Conservation (phyloP, 2,329 filamentous ascomycete genomes). For the Aspergillus japonicus region DNA sequence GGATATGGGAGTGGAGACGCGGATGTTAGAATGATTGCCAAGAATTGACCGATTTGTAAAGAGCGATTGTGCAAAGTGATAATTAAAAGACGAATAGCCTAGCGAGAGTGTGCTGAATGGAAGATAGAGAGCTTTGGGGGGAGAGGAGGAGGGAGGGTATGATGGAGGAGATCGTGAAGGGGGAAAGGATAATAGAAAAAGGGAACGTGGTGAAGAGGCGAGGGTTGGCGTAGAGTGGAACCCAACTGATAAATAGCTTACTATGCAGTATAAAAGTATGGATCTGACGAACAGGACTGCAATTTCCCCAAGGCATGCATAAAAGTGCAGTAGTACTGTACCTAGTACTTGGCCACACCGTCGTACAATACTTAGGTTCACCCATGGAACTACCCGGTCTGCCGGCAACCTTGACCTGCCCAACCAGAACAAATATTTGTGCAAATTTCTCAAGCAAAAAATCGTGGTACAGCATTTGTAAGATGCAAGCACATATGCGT, state of each 20-base stretch:
- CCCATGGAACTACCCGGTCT: not conserved
- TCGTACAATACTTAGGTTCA: too few species aligned
- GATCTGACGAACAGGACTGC: not conserved
- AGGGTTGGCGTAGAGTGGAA: not conserved
- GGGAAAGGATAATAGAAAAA: not conserved
- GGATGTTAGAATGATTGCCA: not conserved
- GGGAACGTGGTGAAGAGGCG: not conserved
- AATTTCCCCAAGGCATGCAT: not conserved
- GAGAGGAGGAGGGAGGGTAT: not conserved
- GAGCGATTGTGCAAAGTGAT: not conserved
- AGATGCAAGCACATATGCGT: not conserved
- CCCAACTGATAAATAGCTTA: not conserved
- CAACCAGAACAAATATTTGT: not conserved
- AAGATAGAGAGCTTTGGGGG: not conserved
- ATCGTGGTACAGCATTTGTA: not conserved
- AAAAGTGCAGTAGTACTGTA: not conserved
- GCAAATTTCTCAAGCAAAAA: not conserved
- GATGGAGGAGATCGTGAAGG: not conserved
- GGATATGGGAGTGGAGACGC: not conserved
- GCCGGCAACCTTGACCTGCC: not conserved
- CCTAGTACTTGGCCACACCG: not conserved
- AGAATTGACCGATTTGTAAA: not conserved
- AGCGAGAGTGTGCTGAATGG: not conserved
- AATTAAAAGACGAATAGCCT: not conserved
- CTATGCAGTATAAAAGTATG: not conserved